These are phyloP conservation scores for Hypoxylon crocopeplum DNA, from an alignment of 495 filamentous ascomycete species.

Conservation along the genomic window DNA sequence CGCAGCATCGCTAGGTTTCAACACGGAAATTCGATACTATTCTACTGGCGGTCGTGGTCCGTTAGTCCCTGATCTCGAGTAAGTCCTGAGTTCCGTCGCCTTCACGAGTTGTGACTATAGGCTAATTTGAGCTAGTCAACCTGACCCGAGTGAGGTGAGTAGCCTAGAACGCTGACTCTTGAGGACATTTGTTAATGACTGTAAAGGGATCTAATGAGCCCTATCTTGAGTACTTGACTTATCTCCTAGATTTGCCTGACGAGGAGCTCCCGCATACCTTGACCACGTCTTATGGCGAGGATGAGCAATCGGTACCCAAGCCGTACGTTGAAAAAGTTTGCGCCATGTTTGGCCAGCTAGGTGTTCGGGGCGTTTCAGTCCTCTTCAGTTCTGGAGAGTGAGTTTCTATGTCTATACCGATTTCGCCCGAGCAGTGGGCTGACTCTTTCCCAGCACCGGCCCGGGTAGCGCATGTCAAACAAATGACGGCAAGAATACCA, in stretches of 20 bases:
- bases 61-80: conserved; percentile 49
- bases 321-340: conserved; percentile 72
- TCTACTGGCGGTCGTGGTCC: conserved; percentile 50
- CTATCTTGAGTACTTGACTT: conserved; percentile 74
- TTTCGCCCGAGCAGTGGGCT: not conserved
- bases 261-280: conserved; percentile 72
- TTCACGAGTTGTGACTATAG: not conserved
- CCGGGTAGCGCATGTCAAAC: conserved; percentile 69
- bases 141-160: conserved; percentile 27
- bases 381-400: conserved; percentile 75
- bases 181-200: conserved; percentile 40
- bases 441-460: conserved; percentile 50
- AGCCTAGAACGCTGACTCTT: not conserved
- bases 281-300: conserved; percentile 81
- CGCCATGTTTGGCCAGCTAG: conserved; percentile 68
- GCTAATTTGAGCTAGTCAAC: conserved; percentile 30
- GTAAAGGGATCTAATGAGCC: conserved; percentile 67
- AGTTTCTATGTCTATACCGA: conserved; percentile 1
- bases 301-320: conserved; percentile 75
- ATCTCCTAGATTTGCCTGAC: conserved; percentile 52
- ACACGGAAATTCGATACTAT: conserved; percentile 52
- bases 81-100: not conserved
- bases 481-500: conserved; percentile 72
- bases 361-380: conserved; percentile 77
- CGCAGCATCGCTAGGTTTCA: conserved; percentile 60